Percentiles rank a stretch among this genome's conserved stretches.
phyloP scores from a whole-genome alignment of 2,329 filamentous ascomycete species.

The Neonectria hederae region DNA sequence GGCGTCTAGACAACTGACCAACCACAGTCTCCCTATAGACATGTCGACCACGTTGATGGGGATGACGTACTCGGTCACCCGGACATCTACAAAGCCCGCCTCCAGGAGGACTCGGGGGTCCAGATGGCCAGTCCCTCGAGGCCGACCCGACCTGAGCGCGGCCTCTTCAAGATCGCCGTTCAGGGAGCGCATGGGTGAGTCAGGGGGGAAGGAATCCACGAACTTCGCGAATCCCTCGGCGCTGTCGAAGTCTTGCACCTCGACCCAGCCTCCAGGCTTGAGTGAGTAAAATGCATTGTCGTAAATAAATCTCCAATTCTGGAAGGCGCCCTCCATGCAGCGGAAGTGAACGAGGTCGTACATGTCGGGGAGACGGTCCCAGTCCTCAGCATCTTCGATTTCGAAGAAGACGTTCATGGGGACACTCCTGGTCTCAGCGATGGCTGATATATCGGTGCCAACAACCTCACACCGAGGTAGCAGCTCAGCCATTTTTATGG shows the following conservation, averaged over 20 bases:
- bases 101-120: slow-evolving; percentile 56
- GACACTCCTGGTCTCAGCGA: slow-evolving; percentile 63
- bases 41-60: slow-evolving; percentile 57
- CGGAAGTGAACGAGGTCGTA: slow-evolving; percentile 68
- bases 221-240: slow-evolving; percentile 48
- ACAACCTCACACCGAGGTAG: slow-evolving; percentile 65
- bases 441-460: slow-evolving; percentile 67
- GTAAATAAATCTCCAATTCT: slow-evolving; percentile 65
- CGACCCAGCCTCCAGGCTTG: slow-evolving; percentile 66
- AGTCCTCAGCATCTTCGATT: slow-evolving; percentile 68
- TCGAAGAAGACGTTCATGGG: slow-evolving; percentile 69
- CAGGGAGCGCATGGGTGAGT: slow-evolving; percentile 56
- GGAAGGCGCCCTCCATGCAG: slow-evolving; percentile 64
- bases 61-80: slow-evolving; percentile 58
- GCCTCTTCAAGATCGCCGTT: slow-evolving; percentile 55
- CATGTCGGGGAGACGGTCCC: slow-evolving; percentile 61
- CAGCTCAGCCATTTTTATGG: slow-evolving; percentile 62
- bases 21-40: slow-evolving; percentile 62
- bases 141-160: slow-evolving; percentile 55
- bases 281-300: slow-evolving; percentile 61
- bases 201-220: slow-evolving; percentile 52
- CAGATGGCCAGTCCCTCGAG: slow-evolving; percentile 57
- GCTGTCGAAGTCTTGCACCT: slow-evolving; percentile 64
- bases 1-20: slow-evolving; percentile 61
- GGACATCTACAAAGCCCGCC: slow-evolving; percentile 62